These are phyloP conservation scores for Leptographium galeiforme DNA, from an alignment of 2,329 filamentous ascomycete genomes.

Conservation along the genomic window DNA sequence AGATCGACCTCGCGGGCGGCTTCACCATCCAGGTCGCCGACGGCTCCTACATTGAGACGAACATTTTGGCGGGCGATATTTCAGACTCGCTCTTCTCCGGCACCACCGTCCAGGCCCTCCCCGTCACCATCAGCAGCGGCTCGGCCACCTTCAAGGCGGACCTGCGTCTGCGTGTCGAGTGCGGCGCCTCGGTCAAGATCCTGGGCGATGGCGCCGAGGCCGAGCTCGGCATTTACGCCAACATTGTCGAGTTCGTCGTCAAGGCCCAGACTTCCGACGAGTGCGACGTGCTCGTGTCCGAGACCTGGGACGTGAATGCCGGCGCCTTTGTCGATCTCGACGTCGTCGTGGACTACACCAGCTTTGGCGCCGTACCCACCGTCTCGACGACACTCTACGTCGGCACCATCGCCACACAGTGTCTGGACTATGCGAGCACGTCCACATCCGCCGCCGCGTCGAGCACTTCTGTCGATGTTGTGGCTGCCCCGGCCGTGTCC, in stretches of 20 bases:
- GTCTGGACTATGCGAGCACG: slow-evolving; percentile 12
- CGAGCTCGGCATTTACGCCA: slow-evolving; percentile 32
- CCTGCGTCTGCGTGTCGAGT: slow-evolving; percentile 36
- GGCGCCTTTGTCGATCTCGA: slow-evolving; percentile 22
- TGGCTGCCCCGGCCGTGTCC: background rate
- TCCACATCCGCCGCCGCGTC: background rate
- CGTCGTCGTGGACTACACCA: slow-evolving; percentile 23
- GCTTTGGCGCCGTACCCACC: slow-evolving; percentile 25
- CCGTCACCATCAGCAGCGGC: slow-evolving; percentile 32
- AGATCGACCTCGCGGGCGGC: slow-evolving; percentile 37
- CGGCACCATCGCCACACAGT: slow-evolving; percentile 23
- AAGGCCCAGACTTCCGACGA: slow-evolving; percentile 21
- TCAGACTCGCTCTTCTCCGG: slow-evolving; percentile 30
- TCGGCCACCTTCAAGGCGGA: slow-evolving; percentile 32
- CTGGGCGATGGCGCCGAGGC: slow-evolving; percentile 25
- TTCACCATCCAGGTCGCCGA: slow-evolving; percentile 39
- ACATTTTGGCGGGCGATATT: slow-evolving; percentile 29
- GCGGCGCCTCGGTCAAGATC: slow-evolving; percentile 23
- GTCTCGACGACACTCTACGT: slow-evolving; percentile 25
- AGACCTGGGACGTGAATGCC: slow-evolving; percentile 25
- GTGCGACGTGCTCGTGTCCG: slow-evolving; percentile 22
- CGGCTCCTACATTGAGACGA: slow-evolving; percentile 25
- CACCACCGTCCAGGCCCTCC: slow-evolving; percentile 28
- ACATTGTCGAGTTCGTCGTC: slow-evolving; percentile 40
- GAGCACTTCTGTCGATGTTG: background rate